phyloP scores from a whole-genome alignment of 208 protist species.

The Acanthamoeba sp. region DNA sequence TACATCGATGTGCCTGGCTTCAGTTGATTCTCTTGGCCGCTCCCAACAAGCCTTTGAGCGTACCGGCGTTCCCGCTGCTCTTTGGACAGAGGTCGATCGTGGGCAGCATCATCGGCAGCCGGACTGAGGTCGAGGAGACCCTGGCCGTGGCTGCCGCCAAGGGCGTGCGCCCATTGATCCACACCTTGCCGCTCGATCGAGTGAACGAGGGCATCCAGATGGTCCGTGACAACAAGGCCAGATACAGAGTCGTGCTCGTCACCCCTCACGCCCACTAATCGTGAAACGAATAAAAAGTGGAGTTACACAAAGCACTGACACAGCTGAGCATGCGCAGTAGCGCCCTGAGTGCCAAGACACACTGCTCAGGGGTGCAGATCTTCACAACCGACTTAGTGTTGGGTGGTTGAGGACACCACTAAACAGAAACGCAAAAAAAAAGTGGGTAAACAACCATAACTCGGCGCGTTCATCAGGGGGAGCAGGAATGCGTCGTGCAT shows the following conservation, averaged over 20 bases:
- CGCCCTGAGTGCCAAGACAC: too few relatives aligned
- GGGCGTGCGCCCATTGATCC: slow-evolving; percentile 31
- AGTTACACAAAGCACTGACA: too few relatives aligned
- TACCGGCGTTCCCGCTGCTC: neutral
- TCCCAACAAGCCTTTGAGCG: neutral
- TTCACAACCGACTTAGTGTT: too few relatives aligned
- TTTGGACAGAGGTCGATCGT: neutral
- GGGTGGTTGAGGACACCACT: too few relatives aligned
- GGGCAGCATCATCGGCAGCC: slow-evolving; percentile 67
- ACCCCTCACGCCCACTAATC: neutral
- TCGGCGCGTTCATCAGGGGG: too few relatives aligned
- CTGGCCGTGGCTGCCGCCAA: slow-evolving; percentile 66
- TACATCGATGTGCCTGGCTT: too few relatives aligned
- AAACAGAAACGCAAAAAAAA: too few relatives aligned
- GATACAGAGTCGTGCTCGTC: slow-evolving; percentile 72
- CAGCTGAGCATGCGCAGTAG: too few relatives aligned
- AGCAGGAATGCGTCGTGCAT: too few relatives aligned
- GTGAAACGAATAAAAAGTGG: too few relatives aligned
- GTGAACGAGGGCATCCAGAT: slow-evolving; percentile 72
- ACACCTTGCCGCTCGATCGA: slow-evolving; percentile 49
- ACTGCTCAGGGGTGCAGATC: too few relatives aligned
- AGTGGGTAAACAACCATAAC: too few relatives aligned
- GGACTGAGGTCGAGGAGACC: slow-evolving; percentile 55
- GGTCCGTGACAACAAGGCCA: slow-evolving; percentile 40
- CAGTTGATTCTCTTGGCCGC: neutral